Evolutionary conservation across 228 moss, liverwort and hornwort genomes (phyloP).

Genomic region (Sphagnum magellanicum): DNA sequence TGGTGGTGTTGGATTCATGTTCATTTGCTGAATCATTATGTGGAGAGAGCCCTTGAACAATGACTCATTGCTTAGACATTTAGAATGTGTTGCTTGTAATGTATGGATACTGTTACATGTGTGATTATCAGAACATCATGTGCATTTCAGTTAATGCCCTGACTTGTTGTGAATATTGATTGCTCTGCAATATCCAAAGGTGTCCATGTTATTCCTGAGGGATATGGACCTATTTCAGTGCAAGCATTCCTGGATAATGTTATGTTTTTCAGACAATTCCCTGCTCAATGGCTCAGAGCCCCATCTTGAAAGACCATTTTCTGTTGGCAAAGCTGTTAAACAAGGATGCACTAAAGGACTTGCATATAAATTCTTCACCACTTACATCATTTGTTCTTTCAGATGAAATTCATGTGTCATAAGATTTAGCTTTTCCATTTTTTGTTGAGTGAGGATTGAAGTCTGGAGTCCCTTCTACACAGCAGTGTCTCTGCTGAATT

Average conservation of each 20-base stretch:
- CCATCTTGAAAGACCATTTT: slow-evolving; percentile 25
- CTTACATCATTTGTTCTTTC: too few relatives aligned
- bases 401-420: too few relatives aligned
- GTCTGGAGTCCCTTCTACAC: too few relatives aligned
- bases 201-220: slow-evolving; percentile 61
- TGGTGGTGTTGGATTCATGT: too few relatives aligned
- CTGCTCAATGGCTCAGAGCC: slow-evolving; percentile 30
- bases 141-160: slow-evolving; percentile 76
- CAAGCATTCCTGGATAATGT: slow-evolving; percentile 64
- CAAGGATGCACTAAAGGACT: too few relatives aligned
- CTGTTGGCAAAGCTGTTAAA: background rate
- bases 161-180: slow-evolving; percentile 61
- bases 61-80: too few relatives aligned
- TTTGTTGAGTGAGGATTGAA: too few relatives aligned
- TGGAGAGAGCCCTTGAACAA: too few relatives aligned
- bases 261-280: slow-evolving; percentile 42
- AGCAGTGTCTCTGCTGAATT: too few relatives aligned
- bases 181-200: slow-evolving; percentile 68
- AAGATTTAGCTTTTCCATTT: too few relatives aligned
- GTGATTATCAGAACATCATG: slow-evolving; percentile 56
- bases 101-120: background rate
- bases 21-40: too few relatives aligned
- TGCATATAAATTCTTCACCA: too few relatives aligned
- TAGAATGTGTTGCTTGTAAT: background rate
- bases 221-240: slow-evolving; percentile 57